Percentiles rank a stretch among this genome's conserved stretches.
Evolutionary conservation across 257 asterid genomes (phyloP).

Genomic region (Striga asiatica): DNA sequence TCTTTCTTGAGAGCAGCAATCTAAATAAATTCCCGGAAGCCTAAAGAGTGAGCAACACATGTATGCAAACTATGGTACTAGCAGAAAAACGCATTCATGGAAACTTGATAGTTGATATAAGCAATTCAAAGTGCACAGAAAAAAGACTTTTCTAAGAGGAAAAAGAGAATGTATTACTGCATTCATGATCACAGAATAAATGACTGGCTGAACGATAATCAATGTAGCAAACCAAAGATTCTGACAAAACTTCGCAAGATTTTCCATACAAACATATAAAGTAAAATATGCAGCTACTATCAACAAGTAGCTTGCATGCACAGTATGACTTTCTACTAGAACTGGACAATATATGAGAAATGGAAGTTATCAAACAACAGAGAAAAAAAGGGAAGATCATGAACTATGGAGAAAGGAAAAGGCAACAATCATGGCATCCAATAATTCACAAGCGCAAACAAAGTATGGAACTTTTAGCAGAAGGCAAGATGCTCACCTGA

Average conservation of each 20-base stretch:
- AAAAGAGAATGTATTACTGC: background rate
- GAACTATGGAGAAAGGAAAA: background rate
- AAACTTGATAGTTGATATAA: slow-evolving; percentile 5
- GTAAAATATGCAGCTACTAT: background rate
- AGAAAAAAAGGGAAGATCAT: background rate
- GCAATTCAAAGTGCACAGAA: slow-evolving; percentile 5
- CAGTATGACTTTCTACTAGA: background rate
- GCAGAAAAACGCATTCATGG: slow-evolving; percentile 3
- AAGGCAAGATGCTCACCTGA: slow-evolving; percentile 49
- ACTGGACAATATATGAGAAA: background rate
- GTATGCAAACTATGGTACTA: slow-evolving; percentile 13
- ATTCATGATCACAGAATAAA: background rate
- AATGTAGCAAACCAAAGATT: too few relatives aligned
- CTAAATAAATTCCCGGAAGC: slow-evolving; percentile 28
- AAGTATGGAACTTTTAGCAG: background rate
- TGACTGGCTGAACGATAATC: too few relatives aligned
- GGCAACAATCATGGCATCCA: background rate
- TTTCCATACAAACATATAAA: background rate
- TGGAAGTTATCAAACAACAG: background rate
- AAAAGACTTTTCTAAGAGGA: slow-evolving; percentile 1
- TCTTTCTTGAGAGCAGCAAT: slow-evolving; percentile 84
- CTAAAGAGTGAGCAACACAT: slow-evolving; percentile 11
- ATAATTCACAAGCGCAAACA: background rate
- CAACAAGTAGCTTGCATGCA: background rate
- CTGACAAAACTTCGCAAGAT: background rate